Base-by-base conservation (phyloP, 345 rosid genomes). In the Combretum micranthum region DNA sequence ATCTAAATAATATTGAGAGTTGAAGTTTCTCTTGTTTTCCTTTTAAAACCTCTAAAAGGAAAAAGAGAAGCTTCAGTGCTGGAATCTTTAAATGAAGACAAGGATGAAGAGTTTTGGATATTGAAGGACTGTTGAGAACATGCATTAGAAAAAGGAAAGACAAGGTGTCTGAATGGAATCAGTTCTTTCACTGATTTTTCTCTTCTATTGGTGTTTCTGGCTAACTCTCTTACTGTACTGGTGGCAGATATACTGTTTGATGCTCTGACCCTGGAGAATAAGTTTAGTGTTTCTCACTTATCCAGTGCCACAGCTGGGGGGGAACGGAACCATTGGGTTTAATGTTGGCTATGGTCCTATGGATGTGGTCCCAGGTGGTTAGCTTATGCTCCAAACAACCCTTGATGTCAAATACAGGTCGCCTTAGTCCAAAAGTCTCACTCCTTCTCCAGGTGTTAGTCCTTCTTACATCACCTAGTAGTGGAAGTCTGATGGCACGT, bases 331-430 rank as follows among this genome's bases (percentile, higher is more conserved):
- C 43, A 44, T 65, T 53, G 93, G 91, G 66, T 74, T 87, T 58
- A 87, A 87, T 74, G 57, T 87, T 19, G 99, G 99, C 42, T 87
- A 87, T 65, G 99, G 99, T 59, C 99, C 99, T 59, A 85, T 89
- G 99, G 90, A 93, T 66, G 84, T 93, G 99, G 99, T 53, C 79
- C 94, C 17, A 80, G 95, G 72, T 93, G 97, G 99, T 76, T 93
- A 75, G 99, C 96, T 68, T 93, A 87, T 85, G 90, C 97, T 68
- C 81, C 99, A 52, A 82, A 78, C 65, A 87, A 66, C 49, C 96
- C 96, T 72, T 89, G 68, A 72, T 83, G 18, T 84, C 90, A 50
- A 85, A 67, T 69, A 68, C 81, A 48, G 96, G 95, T 59, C 92
- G 97, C 57, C 66, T 93, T 61, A 89, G 99, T 73, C 99, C 43